A percentile compares a stretch with the other conserved stretches of the same genome.
Evolutionary conservation across 2,329 filamentous ascomycete species (phyloP).

Genomic region (Fusarium armeniacum): DNA sequence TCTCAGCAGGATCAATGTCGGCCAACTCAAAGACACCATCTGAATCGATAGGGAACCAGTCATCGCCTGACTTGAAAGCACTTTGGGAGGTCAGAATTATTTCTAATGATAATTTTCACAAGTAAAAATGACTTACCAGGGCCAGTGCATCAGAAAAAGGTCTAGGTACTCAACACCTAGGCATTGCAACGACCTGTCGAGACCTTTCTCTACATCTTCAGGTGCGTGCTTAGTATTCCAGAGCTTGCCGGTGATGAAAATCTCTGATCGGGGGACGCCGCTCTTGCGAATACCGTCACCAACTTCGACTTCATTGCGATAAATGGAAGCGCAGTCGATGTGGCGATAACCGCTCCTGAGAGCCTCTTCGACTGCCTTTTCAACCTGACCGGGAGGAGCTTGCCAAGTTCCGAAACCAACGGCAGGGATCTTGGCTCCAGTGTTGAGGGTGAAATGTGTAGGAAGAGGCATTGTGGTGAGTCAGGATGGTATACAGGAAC

Average conservation of each 20-base stretch:
- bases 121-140: background rate
- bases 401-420: too few relatives aligned
- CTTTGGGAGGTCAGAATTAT: slow-evolving; percentile 26
- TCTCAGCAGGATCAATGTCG: slow-evolving; percentile 61
- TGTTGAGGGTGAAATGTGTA: slow-evolving; percentile 59
- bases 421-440: slow-evolving; percentile 74
- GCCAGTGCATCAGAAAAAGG: slow-evolving; percentile 12
- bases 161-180: slow-evolving; percentile 3
- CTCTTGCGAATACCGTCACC: slow-evolving; percentile 58
- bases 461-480: too few relatives aligned
- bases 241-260: slow-evolving; percentile 71
- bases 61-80: slow-evolving; percentile 67
- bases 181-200: slow-evolving; percentile 55
- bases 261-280: slow-evolving; percentile 56
- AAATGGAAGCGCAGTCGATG: slow-evolving; percentile 62
- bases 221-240: slow-evolving; percentile 69
- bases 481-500: too few relatives aligned
- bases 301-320: slow-evolving; percentile 60
- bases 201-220: slow-evolving; percentile 61
- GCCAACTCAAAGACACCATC: slow-evolving; percentile 76
- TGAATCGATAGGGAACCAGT: slow-evolving; percentile 60
- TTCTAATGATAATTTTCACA: too few relatives aligned
- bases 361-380: slow-evolving; percentile 56
- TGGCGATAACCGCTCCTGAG: slow-evolving; percentile 59
- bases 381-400: slow-evolving; percentile 62